Base-by-base conservation (phyloP, 192 early-diverging fungal genomes). In the Jimgerdemannia lactiflua region DNA sequence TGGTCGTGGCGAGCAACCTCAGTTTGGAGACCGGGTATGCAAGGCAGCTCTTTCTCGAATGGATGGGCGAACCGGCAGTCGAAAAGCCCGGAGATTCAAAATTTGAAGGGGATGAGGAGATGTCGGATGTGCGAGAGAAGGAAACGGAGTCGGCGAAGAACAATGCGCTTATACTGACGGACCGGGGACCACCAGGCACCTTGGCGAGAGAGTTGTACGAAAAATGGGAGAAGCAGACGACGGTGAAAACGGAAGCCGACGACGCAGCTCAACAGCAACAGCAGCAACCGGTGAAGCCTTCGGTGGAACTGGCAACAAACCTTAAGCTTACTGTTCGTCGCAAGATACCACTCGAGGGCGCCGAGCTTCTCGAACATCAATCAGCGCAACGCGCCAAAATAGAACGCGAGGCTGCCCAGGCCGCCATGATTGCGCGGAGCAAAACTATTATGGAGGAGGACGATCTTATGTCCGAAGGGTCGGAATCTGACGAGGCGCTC, bases 1-100 rank as follows among this genome's bases (percentile, higher is more conserved):
- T 99, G 3, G 92, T 99, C 4, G 78, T 98, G 78, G 94, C 97
- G 8, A 91, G 92, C 18, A 85, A 92, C 42, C 75, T 89, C n/a
- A 89, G 92, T 44, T 85, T 99, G 79, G 92, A 94, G 3, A 86
- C 88, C 44, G 97, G 98, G 39, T 95, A 90, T 76, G 90, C 95
- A 3, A 82, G 92, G 65, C 91, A 94, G 41, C 80, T 97, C 43
- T 92, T 99, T 73, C 76, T 91, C 63, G 85, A 88, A 44, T 94
- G 94, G 94, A 91, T 87, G 79, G 42, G 19, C 3, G 67, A 71
- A 14, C 59, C 67, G 43, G 39, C 39, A 65, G 6, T 43, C n/a
- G 3, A 41, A 70, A 74, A 66, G n/a, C 40, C 66, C 70, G 3
- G 40, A 20, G 70, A n/a, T 40, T 6, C 14, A 14, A 59, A 59